Percentiles rank a stretch among this genome's conserved stretches.
phyloP scores from a whole-genome alignment of 768 basidiomycete species.

The Amanita rimosa region DNA sequence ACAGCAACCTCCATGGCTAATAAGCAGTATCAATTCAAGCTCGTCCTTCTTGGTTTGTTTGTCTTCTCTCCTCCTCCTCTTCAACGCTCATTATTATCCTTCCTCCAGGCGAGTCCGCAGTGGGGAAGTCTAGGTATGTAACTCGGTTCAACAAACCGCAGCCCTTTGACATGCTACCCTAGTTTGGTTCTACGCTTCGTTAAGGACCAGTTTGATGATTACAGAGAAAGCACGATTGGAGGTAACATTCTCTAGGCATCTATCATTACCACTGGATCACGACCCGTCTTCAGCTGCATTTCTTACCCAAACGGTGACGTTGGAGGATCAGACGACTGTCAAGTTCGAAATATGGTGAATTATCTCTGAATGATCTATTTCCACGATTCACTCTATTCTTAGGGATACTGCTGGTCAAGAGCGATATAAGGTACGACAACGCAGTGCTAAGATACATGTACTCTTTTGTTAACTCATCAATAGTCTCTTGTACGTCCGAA shows the following conservation, averaged over 20 bases:
- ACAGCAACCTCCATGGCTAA: constrained; percentile 49
- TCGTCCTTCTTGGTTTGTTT: constrained; percentile 80
- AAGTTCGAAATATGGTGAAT: constrained; percentile 97
- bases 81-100: constrained; percentile 8
- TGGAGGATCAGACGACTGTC: constrained; percentile 82
- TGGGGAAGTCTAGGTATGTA: constrained; percentile 86
- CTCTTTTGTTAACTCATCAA: constrained; percentile 2
- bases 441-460: constrained; percentile 6
- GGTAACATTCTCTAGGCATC: constrained; percentile 29
- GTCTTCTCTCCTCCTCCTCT: neutral
- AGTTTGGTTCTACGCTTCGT: constrained; percentile 95
- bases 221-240: constrained; percentile 90
- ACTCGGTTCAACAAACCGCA: constrained; percentile 13
- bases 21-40: constrained; percentile 90
- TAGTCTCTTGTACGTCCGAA: constrained; percentile 29
- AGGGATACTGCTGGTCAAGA: constrained; percentile 98
- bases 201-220: constrained; percentile 93
- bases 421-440: constrained; percentile 66
- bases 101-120: constrained; percentile 82
- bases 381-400: constrained; percentile 3
- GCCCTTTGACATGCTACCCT: constrained; percentile 17
- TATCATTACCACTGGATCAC: constrained; percentile 12
- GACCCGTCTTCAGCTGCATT: constrained; percentile 63
- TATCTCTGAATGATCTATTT: neutral
- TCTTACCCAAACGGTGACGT: constrained; percentile 91